Percentiles rank a stretch among this genome's conserved stretches.
phyloP scores from a whole-genome alignment of 257 asterid genomes.

The Lycium barbarum region DNA sequence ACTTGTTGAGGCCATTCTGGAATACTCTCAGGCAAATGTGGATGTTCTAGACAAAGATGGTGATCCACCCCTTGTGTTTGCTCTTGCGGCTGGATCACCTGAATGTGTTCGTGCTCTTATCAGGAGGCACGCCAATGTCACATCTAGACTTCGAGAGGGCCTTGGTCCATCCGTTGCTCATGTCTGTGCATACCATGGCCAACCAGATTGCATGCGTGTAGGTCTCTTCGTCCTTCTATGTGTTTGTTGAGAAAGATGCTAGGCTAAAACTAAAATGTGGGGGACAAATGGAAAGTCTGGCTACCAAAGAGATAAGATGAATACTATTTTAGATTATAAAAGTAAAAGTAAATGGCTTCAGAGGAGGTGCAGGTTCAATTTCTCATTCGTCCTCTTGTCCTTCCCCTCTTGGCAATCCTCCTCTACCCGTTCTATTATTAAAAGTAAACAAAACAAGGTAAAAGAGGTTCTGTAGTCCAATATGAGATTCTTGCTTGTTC shows the following conservation, averaged over 20 bases:
- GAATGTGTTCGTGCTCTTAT: conserved; percentile 95
- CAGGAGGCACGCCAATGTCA: conserved; percentile 79
- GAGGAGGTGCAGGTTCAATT: not conserved
- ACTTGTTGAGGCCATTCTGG: conserved; percentile 86
- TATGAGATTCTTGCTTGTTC: not conserved
- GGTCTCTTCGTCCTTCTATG: conserved; percentile 41
- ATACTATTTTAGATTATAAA: conserved; percentile 8
- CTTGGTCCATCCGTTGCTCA: conserved; percentile 98
- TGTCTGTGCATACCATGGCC: conserved; percentile 99
- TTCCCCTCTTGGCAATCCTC: not conserved
- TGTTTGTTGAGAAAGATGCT: not conserved
- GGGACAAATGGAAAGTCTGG: conserved; percentile 18
- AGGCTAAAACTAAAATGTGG: conserved; percentile 18
- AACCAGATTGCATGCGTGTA: conserved; percentile 99
- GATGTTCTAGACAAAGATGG: conserved; percentile 95
- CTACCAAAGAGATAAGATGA: not conserved
- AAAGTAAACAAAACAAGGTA: not conserved
- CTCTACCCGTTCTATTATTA: not conserved
- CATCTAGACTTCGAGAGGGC: conserved; percentile 93
- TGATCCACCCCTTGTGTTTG: conserved; percentile 98
- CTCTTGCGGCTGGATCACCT: conserved; percentile 98
- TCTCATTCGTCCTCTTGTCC: conserved; percentile 1
- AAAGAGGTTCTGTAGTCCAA: not conserved
- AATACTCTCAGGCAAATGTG: conserved; percentile 80
- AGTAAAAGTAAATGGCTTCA: not conserved